Evolutionary conservation across 179 eudicot genomes (phyloP).

Genomic region (Kewa caespitosa): DNA sequence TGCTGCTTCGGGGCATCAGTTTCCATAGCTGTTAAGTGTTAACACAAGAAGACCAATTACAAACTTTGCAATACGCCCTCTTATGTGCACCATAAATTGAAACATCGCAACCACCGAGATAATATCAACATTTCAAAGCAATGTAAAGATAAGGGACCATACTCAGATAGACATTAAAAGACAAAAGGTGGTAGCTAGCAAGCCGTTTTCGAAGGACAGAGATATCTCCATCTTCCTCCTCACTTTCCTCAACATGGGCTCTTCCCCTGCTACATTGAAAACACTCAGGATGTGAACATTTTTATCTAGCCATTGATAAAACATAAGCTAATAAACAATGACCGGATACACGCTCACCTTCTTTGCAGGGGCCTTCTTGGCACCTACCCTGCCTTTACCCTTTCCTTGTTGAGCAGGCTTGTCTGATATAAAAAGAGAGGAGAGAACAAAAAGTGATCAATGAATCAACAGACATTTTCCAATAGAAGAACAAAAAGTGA

Average conservation of each 20-base stretch:
- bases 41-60: neutral
- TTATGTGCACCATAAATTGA: neutral
- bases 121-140: neutral
- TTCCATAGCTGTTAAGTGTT: slow-evolving; percentile 59
- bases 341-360: slow-evolving; percentile 37
- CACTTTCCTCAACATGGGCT: slow-evolving; percentile 32
- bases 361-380: slow-evolving; percentile 68
- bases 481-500: neutral
- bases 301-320: neutral
- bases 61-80: neutral
- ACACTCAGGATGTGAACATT: too few species aligned
- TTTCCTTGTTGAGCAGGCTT: slow-evolving; percentile 44
- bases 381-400: slow-evolving; percentile 49
- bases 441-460: neutral
- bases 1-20: slow-evolving; percentile 30
- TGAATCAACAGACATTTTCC: neutral
- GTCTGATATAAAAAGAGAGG: slow-evolving; percentile 26
- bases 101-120: neutral
- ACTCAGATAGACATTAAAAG: neutral
- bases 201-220: slow-evolving; percentile 56
- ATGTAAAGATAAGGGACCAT: too few species aligned
- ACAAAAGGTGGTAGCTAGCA: slow-evolving; percentile 60
- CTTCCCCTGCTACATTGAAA: slow-evolving; percentile 39
- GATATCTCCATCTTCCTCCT: slow-evolving; percentile 51
- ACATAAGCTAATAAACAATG: neutral